phyloP scores from a whole-genome alignment of 441 rosid genomes.

The Erysimum pusillum region DNA sequence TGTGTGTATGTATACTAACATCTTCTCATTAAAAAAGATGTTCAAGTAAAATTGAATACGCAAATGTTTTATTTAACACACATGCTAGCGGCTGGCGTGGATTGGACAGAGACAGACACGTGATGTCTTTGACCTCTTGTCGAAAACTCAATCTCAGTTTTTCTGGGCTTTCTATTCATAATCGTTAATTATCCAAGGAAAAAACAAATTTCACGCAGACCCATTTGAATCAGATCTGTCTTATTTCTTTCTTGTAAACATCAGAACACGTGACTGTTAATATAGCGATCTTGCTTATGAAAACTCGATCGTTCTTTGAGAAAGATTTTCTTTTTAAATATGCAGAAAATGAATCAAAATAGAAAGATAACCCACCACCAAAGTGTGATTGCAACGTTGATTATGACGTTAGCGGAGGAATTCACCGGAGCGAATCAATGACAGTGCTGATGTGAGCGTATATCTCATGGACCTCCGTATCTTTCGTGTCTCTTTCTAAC shows the following conservation, averaged over 20 bases:
- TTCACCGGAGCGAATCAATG: conserved; percentile 6
- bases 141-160: conserved; percentile 39
- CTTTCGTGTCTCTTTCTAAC: conserved; percentile 28
- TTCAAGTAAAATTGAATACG: conserved; percentile 27
- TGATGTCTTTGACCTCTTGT: conserved; percentile 42
- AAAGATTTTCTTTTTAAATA: not conserved
- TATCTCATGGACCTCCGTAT: conserved; percentile 34
- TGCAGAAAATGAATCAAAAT: not conserved
- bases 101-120: conserved; percentile 45
- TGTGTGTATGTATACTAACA: conserved; percentile 19
- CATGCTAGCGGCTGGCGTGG: conserved; percentile 34
- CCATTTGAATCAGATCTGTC: not conserved
- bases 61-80: not conserved
- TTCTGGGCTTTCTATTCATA: conserved; percentile 6
- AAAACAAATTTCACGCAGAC: not conserved
- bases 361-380: conserved; percentile 26
- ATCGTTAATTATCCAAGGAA: conserved; percentile 10
- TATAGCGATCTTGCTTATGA: not conserved
- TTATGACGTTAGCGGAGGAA: not conserved
- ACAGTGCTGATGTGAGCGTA: not conserved
- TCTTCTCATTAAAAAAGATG: conserved; percentile 13
- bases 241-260: conserved; percentile 2
- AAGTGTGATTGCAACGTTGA: conserved; percentile 17
- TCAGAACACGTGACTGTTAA: not conserved
- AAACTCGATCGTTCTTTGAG: not conserved